Evolutionary conservation across 2,329 filamentous ascomycete genomes (phyloP), one percentile per base, ranked within the genome.

Genomic region (Alternaria metachromatica): DNA sequence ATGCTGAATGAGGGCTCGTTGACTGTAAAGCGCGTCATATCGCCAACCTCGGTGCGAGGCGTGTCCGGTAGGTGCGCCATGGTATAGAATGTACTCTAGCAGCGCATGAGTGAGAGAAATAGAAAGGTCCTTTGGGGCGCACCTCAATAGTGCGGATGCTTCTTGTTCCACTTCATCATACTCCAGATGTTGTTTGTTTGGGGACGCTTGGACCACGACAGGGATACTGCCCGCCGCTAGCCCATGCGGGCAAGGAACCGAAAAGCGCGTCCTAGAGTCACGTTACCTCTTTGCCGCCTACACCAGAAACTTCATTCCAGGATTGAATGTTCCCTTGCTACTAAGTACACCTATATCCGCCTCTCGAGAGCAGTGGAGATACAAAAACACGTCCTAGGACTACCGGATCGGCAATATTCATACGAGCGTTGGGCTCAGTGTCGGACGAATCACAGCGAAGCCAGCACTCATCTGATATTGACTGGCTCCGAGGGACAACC

Each of bases 1-100:
- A 94, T 90, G 56, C 93, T 96, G 71, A 95, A 89, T 73, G 96
- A 93, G 76, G 96, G 89, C 72, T 89, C 84, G 83, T 82, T 87
- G 81, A 74, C 68, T 43, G 74, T 76, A 81, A 96, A 85, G 80
- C 90, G 95, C 70, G 94, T 97, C 81, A 89, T 89, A 86, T 97
- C 93, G 76, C 91, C 93, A 70, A 90, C 81, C 76, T 94, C 92
- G 65, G 93, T 97, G 78, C 91, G 90, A 75, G 95, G 95, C 72
- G 94, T 96, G 82, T 96, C 92, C 81, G 97, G 87, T 76, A 86
- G 82, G 68, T 80, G 78, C 57, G 82, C 82, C 83, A 85, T 84
- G 57, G 45, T 59, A 62, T 28, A 13, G 64, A 25, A 68, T 75
- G 43, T 56, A 59, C 55, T 65, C 46, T 72, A 61, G 44, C 69